Conservation (phyloP, 2,329 filamentous ascomycete genomes). For the Microcyclospora pomicola region DNA sequence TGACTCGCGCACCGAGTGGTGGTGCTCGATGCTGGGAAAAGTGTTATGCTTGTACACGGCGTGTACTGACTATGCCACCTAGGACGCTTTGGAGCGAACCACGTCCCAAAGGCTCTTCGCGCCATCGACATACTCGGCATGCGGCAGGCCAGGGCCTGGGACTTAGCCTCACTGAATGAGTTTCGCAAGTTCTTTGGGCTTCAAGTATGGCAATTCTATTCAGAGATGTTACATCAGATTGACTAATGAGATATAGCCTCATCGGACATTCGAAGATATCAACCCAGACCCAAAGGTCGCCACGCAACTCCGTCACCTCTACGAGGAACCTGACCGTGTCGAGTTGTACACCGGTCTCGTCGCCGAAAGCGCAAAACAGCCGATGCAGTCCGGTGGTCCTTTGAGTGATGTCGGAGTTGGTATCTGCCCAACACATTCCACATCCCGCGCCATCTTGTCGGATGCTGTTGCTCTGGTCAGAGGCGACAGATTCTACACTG, state of each 20-base stretch:
- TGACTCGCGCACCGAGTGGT: too few species aligned
- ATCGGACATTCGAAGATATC: conserved; percentile 70
- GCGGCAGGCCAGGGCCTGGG: conserved; percentile 62
- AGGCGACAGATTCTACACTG: conserved; percentile 64
- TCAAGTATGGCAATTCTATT: too few species aligned
- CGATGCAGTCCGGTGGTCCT: conserved; percentile 32
- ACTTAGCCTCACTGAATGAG: conserved; percentile 66
- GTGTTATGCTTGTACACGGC: too few species aligned
- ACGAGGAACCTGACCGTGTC: conserved; percentile 65
- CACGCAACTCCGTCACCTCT: conserved; percentile 46
- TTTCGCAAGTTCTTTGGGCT: conserved; percentile 73
- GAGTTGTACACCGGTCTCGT: conserved; percentile 71
- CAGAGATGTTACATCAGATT: too few species aligned
- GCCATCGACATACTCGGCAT: conserved; percentile 72
- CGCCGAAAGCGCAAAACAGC: conserved; percentile 59
- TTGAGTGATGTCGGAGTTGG: conserved; percentile 49
- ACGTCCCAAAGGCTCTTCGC: conserved; percentile 60
- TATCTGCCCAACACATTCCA: conserved; percentile 61
- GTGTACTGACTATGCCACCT: neutral
- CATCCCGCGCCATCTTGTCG: conserved; percentile 61
- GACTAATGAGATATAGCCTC: too few species aligned
- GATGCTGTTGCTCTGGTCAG: conserved; percentile 68
- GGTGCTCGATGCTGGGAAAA: too few species aligned
- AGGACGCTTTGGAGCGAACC: conserved; percentile 43
- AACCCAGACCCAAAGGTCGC: conserved; percentile 62